Evolutionary conservation across 106 monocot genomes (phyloP).

Genomic region (Dioscorea dumetorum): DNA sequence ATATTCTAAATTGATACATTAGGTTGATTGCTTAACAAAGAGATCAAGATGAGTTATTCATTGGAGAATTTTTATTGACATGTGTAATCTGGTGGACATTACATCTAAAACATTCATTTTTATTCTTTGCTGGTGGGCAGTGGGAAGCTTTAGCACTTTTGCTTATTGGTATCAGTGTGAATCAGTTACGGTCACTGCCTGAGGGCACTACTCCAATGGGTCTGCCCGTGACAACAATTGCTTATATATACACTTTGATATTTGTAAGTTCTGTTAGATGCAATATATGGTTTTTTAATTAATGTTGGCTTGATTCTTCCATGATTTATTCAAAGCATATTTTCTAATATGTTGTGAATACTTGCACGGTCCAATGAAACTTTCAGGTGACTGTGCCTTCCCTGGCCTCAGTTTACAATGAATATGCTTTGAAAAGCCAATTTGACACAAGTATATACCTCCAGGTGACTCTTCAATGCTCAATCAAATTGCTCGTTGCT

Average conservation of each 20-base stretch:
- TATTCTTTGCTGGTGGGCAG: slow-evolving; percentile 25
- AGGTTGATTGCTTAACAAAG: not conserved
- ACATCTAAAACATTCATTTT: too few species aligned
- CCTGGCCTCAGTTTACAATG: slow-evolving; percentile 90
- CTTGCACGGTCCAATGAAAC: not conserved
- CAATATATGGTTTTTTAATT: too few species aligned
- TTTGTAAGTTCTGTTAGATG: slow-evolving; percentile 31
- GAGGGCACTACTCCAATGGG: slow-evolving; percentile 59
- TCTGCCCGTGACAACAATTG: slow-evolving; percentile 74
- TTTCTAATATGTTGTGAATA: not conserved
- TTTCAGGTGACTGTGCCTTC: slow-evolving; percentile 88
- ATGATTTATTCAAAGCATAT: too few species aligned
- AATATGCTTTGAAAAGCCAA: slow-evolving; percentile 96
- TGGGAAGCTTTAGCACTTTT: slow-evolving; percentile 94
- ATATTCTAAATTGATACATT: not conserved
- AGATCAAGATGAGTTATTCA: not conserved
- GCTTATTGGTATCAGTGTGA: slow-evolving; percentile 90
- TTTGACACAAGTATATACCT: slow-evolving; percentile 97
- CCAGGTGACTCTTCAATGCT: slow-evolving; percentile 48
- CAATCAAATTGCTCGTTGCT: not conserved
- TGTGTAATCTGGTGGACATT: too few species aligned
- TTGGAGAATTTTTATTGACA: not conserved
- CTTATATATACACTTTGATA: slow-evolving; percentile 69
- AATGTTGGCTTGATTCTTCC: too few species aligned
- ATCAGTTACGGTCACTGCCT: slow-evolving; percentile 67